These are phyloP conservation scores for Termitomyces sp. DNA, from an alignment of 768 basidiomycete genomes.

Conservation along the genomic window DNA sequence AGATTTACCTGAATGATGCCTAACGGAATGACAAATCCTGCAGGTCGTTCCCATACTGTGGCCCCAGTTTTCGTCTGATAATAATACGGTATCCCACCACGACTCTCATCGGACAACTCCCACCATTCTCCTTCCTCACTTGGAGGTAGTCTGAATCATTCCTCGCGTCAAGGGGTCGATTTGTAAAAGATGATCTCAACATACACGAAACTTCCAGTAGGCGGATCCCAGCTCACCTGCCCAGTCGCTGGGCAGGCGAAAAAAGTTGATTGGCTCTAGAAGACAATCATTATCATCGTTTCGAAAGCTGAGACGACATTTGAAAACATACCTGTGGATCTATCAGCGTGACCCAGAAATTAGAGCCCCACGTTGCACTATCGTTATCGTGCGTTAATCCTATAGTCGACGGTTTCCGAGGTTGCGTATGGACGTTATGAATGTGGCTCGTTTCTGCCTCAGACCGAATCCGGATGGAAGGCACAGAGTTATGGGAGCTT, in stretches of 20 bases:
- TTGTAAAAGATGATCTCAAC: conserved; percentile 22
- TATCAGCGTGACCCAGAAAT: conserved; percentile 92
- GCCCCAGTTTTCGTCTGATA: conserved; percentile 91
- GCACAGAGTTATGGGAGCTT: neutral
- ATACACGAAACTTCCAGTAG: conserved; percentile 84
- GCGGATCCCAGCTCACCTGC: conserved; percentile 91
- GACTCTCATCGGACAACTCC: conserved; percentile 83
- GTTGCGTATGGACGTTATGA: neutral
- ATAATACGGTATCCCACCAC: conserved; percentile 85
- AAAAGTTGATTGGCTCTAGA: conserved; percentile 61
- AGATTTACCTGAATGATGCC: conserved; percentile 73
- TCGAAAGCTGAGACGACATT: neutral
- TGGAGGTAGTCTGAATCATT: conserved; percentile 62
- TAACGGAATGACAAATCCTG: conserved; percentile 87
- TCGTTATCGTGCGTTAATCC: conserved; percentile 31
- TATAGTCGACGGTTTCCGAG: conserved; percentile 10
- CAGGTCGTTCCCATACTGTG: conserved; percentile 90
- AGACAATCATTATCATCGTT: neutral
- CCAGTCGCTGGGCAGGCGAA: conserved; percentile 93
- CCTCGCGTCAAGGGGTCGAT: conserved; percentile 13
- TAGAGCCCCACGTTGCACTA: conserved; percentile 72
- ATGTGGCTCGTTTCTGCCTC: neutral
- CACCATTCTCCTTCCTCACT: conserved; percentile 91
- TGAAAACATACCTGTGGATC: conserved; percentile 75
- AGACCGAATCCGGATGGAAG: neutral